Conservation (phyloP, 2,329 filamentous ascomycete species). For the Colletotrichum musicola region DNA sequence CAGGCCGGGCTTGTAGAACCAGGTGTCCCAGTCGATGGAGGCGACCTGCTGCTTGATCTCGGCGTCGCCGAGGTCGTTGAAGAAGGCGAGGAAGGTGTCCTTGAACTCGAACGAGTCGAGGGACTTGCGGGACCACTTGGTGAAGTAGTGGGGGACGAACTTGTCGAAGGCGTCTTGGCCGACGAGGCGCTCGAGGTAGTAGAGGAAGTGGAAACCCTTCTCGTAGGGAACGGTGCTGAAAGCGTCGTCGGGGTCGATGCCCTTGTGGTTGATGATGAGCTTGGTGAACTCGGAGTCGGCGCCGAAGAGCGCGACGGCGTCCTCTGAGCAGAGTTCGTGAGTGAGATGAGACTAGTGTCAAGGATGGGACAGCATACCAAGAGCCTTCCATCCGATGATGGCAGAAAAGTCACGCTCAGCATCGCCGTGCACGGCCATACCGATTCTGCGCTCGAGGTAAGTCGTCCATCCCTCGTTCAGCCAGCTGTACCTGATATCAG, state of each 20-base stretch:
- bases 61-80: constrained; percentile 73
- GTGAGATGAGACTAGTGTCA: constrained; percentile 3
- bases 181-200: constrained; percentile 87
- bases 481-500: constrained; percentile 61
- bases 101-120: constrained; percentile 97
- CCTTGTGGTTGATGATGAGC: constrained; percentile 86
- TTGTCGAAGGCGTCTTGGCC: constrained; percentile 90
- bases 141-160: constrained; percentile 97
- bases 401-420: constrained; percentile 92
- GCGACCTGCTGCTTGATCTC: constrained; percentile 74
- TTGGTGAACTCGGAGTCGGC: constrained; percentile 93
- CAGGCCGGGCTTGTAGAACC: constrained; percentile 89
- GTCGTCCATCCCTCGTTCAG: constrained; percentile 90
- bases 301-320: constrained; percentile 83
- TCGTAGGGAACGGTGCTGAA: constrained; percentile 95
- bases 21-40: constrained; percentile 87
- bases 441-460: constrained; percentile 90
- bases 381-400: constrained; percentile 94
- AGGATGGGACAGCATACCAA: constrained; percentile 60
- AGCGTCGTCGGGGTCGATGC: constrained; percentile 93
- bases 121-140: constrained; percentile 84
- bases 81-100: constrained; percentile 87
- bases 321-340: constrained; percentile 60
- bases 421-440: constrained; percentile 82
- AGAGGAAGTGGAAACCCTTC: constrained; percentile 96